Evolutionary conservation across 2,329 filamentous ascomycete species (phyloP).

Genomic region (Penicillium psychrosexuale): DNA sequence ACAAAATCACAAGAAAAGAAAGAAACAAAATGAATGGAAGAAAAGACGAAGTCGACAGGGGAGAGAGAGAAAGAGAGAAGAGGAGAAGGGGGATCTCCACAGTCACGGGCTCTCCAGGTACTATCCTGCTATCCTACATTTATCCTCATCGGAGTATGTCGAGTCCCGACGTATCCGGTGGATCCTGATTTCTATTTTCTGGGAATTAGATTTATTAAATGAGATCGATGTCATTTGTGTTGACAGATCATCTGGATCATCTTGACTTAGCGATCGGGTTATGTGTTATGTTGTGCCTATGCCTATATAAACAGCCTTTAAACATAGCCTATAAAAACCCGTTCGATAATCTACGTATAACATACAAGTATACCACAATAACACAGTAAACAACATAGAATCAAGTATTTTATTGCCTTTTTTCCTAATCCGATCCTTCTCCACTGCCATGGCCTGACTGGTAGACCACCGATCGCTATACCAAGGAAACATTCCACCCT

Average conservation of each 20-base stretch:
- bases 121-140: neutral
- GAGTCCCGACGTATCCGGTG: conserved; percentile 23
- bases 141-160: conserved; percentile 13
- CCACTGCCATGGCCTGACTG: neutral
- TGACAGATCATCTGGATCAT: too few species aligned
- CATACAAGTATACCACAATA: neutral
- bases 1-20: conserved; percentile 15
- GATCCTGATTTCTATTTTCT: conserved; percentile 14
- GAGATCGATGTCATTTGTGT: neutral
- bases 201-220: neutral
- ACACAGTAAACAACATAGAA: neutral
- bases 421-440: neutral
- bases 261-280: too few species aligned
- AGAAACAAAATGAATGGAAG: neutral
- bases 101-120: conserved; percentile 12
- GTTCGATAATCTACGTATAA: neutral
- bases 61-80: conserved; percentile 7
- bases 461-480: neutral
- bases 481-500: conserved; percentile 10
- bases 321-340: neutral
- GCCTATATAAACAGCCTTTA: too few species aligned
- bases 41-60: neutral
- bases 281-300: too few species aligned
- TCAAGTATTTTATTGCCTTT: conserved; percentile 3
- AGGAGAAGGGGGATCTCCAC: conserved; percentile 15